phyloP scores from a whole-genome alignment of 352 stramenopile genomes.

The Globisporangium paddicum region DNA sequence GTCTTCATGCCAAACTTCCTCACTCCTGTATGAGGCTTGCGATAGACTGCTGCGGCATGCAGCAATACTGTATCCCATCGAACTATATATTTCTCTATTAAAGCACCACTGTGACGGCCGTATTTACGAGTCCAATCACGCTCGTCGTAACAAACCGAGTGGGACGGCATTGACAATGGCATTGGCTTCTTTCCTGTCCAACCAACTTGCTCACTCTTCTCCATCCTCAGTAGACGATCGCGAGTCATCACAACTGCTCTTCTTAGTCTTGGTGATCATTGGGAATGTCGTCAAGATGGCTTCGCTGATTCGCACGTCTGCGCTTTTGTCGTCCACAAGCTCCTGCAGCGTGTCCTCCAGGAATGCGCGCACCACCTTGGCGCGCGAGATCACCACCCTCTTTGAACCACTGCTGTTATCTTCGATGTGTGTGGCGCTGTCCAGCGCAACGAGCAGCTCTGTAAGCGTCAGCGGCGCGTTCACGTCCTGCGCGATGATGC shows the following conservation, averaged over 20 bases:
- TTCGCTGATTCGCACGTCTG: constrained; percentile 34
- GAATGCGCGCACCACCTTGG: constrained; percentile 27
- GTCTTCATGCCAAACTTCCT: too few species aligned
- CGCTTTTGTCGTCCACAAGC: constrained; percentile 21
- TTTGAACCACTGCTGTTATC: neutral
- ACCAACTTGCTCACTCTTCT: too few species aligned
- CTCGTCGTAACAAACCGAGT: too few species aligned
- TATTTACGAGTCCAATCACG: too few species aligned
- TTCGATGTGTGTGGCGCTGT: constrained; percentile 17
- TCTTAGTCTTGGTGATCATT: constrained; percentile 11
- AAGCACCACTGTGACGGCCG: too few species aligned
- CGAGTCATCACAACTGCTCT: neutral
- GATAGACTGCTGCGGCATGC: too few species aligned
- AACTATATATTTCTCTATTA: too few species aligned
- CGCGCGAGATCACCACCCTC: constrained; percentile 13
- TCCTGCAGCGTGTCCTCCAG: constrained; percentile 26
- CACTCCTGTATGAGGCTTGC: too few species aligned
- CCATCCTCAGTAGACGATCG: neutral
- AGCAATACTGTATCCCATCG: too few species aligned
- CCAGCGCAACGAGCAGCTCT: constrained; percentile 32
- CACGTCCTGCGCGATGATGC: constrained; percentile 50
- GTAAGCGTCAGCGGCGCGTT: constrained; percentile 35
- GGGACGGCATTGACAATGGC: too few species aligned
- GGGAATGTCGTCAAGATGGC: constrained; percentile 29
- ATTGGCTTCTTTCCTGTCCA: too few species aligned